Percentiles rank a stretch among this genome's conserved stretches.
Evolutionary conservation across 495 filamentous ascomycete species (phyloP).

Genomic region (Echria macrotheca): DNA sequence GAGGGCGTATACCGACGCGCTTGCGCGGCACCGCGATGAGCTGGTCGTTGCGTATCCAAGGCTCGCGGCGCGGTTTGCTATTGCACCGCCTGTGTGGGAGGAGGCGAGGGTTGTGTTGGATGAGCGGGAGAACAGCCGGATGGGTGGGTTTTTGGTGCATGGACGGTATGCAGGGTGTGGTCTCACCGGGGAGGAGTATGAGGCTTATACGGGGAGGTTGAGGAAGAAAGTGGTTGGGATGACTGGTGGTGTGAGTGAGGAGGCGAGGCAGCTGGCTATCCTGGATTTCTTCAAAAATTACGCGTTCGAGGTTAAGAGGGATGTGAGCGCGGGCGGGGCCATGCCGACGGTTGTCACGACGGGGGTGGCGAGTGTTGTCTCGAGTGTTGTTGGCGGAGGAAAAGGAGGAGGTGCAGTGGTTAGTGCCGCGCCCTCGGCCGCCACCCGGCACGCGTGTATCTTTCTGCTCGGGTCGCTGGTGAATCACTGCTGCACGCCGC

Average conservation of each 20-base stretch:
- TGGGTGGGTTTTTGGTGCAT: conserved; percentile 19
- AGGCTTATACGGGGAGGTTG: conserved; percentile 7
- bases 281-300: conserved; percentile 26
- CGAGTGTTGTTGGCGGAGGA: no score
- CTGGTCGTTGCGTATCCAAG: conserved; percentile 14
- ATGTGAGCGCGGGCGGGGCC: neutral
- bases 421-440: neutral
- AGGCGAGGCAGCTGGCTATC: conserved; percentile 2
- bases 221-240: neutral
- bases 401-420: no score
- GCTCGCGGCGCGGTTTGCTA: conserved; percentile 12
- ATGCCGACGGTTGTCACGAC: neutral
- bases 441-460: conserved; percentile 12
- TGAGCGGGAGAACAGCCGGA: no score
- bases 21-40: neutral
- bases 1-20: conserved; percentile 7
- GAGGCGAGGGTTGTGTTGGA: neutral
- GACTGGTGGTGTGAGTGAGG: conserved; percentile 9
- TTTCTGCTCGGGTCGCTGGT: conserved; percentile 29
- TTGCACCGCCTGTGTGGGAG: conserved; percentile 1
- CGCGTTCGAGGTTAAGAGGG: conserved; percentile 17
- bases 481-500: conserved; percentile 30
- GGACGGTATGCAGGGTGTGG: conserved; percentile 13
- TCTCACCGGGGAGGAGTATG: conserved; percentile 19
- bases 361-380: no score